Evolutionary conservation across 2,329 filamentous ascomycete species (phyloP), one percentile per base, ranked within the genome.

Genomic region (Trichoderma aggressivum): DNA sequence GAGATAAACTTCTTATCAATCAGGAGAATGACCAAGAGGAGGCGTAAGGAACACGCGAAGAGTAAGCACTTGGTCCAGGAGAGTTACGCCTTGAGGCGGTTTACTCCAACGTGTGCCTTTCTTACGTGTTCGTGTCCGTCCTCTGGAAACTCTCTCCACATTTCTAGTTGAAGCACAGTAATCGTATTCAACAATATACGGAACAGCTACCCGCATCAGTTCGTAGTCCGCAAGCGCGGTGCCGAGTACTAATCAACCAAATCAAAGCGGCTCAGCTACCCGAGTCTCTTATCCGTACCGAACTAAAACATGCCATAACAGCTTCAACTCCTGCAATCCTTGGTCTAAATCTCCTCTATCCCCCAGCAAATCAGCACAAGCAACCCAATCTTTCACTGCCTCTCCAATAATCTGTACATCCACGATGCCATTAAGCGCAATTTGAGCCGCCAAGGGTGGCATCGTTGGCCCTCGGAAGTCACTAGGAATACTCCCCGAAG

Each of bases 381-480:
- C 50, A 47, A 65, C 43, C 26, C 60, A 50, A 26, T 50, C 56
- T 56, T 56, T 56, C 21, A 71, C 70, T 16, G 53, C 62, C 39
- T 58, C 18, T 1, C 70, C 70, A 56, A 71, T 61, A 14, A n/a
- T 18, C 10, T 66, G 50, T n/a, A 36, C 55, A 47, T 72, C 70
- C 28, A 74, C 70, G n/a, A 24, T 47, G 4, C 70, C 69, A 14
- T 53, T 55, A 12, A 39, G 47, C 7, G 73, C 71, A 14, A 75
- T 62, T 32, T 72, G 43, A 21, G 50, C 50, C 3, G 74, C 73
- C 7, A 74, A 47, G 2, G 71, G 72, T 8, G 72, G 73, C 73
- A 76, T 73, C 8, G 70, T 73, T 21, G 74, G 73, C 3, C 74
- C 74, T 12, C 74, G 61, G 32, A 74, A 76, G 43, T 76, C 71